These are phyloP conservation scores for Echeveria elegans DNA, from an alignment of 164 flowering plant species.

Conservation along the genomic window DNA sequence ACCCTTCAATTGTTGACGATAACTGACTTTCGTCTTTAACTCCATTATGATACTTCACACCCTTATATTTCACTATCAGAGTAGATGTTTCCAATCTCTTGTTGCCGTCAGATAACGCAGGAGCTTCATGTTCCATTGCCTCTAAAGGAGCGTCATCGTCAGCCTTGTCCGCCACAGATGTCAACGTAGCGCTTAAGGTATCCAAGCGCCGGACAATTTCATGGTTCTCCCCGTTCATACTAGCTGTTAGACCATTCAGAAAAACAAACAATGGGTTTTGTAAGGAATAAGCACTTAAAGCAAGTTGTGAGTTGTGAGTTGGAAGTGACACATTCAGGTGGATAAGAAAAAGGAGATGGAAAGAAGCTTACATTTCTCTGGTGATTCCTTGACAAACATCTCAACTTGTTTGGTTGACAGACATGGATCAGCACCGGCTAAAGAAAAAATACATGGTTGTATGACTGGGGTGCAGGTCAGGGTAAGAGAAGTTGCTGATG, in stretches of 20 bases:
- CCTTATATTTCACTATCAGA: slow-evolving; percentile 10
- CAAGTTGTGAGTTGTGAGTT: too few relatives aligned
- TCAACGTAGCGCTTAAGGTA: too few relatives aligned
- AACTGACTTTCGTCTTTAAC: slow-evolving; percentile 7
- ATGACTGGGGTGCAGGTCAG: background rate
- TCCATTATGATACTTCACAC: slow-evolving; percentile 11
- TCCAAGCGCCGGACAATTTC: background rate
- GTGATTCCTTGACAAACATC: background rate
- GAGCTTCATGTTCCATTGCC: background rate
- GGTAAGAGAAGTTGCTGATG: background rate
- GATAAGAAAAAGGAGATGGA: background rate
- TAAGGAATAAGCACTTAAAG: background rate
- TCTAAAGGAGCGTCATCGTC: too few relatives aligned
- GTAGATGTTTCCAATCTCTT: slow-evolving; percentile 10
- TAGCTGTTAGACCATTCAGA: background rate
- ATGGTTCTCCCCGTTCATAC: background rate
- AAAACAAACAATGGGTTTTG: slow-evolving; percentile 1
- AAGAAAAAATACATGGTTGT: slow-evolving; percentile 10
- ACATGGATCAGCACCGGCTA: background rate
- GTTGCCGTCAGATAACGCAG: slow-evolving; percentile 3
- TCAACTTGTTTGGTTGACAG: background rate
- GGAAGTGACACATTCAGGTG: background rate
- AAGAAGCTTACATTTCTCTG: slow-evolving; percentile 9
- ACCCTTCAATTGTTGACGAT: slow-evolving; percentile 4
- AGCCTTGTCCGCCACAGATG: too few relatives aligned